Evolutionary conservation across 2,329 filamentous ascomycete genomes (phyloP), one percentile per base, ranked within the genome.

Genomic region (Trichoderma sp.): DNA sequence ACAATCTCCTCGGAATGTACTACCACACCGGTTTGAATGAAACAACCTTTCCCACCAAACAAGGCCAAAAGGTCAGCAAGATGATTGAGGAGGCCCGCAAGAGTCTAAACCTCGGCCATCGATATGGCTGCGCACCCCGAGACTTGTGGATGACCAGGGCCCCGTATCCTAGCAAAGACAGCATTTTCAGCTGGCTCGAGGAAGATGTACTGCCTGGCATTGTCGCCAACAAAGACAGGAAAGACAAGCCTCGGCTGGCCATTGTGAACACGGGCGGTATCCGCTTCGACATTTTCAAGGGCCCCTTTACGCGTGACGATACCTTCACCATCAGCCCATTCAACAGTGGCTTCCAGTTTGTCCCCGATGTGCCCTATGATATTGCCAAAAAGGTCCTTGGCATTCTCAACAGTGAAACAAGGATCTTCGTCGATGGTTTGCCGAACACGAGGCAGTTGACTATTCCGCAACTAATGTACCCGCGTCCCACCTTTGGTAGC

Each of bases 271-370:
- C 93, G 0, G 96, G 96, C 30, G 92, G 92, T 4, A 89, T 99
- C 72, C 91, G 96, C 55, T 99, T 98, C 79, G 96, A 99, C 78
- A 92, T 99, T 70, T 97, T 97, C 84, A 89, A 95, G 78, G 96
- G 96, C 0, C 84, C 90, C 0, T 98, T 98, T 76, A 98, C 96
- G 0, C 88, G 89, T 49, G 96, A 99, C 77, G 91, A 90, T 4
- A 93, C 91, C 0, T 98, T 89, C 76, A 90, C 95, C 49, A 86
- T 98, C 32, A 96, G 92, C 10, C 96, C 96, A 0, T 99, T 99
- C 77, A 89, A 88, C 2, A 97, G 91, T 78, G 87, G 86, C 1
- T 91, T 97, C 78, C 84, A 86, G 30, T 93, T 89, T 73, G 84
- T 97, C 63, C 89, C 90, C 65, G 89, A 96, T 73, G 91, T 99